Percentiles rank a stretch among this genome's conserved stretches.
Conservation (phyloP, 306 rosid genomes). For the Ormosia emarginata region DNA sequence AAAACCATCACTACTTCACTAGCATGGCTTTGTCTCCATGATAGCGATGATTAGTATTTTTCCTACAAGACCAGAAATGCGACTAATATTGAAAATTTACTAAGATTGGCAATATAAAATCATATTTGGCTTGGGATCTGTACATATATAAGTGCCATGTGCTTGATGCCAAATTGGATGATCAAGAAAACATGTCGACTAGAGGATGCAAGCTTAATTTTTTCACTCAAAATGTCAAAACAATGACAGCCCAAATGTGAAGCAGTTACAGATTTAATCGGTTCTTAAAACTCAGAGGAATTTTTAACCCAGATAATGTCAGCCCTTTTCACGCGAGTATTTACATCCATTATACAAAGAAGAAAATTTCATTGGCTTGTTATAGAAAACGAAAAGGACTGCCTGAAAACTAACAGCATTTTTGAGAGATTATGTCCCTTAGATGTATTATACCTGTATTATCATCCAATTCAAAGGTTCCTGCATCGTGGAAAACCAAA, state of each 20-base stretch:
- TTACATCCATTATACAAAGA: background rate
- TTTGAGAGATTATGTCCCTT: background rate
- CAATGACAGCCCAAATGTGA: background rate
- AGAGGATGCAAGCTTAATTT: background rate
- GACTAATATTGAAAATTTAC: background rate
- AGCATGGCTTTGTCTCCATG: background rate
- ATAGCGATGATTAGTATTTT: background rate
- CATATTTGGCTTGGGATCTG: background rate
- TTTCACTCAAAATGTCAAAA: background rate
- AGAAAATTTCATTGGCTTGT: background rate
- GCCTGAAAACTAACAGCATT: background rate
- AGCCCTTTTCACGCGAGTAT: background rate
- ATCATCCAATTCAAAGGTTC: conserved; percentile 68
- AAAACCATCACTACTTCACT: background rate
- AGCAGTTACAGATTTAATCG: background rate
- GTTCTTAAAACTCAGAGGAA: background rate
- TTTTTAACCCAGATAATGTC: background rate
- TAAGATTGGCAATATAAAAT: background rate
- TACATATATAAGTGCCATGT: background rate
- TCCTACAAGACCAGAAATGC: background rate
- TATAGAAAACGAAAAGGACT: background rate
- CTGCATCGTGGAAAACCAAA: conserved; percentile 91
- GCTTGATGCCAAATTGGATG: background rate
- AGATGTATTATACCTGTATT: conserved; percentile 47
- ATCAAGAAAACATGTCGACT: background rate